Evolutionary conservation across 495 filamentous ascomycete genomes (phyloP), one percentile per base, ranked within the genome.

Genomic region (Apiosordaria backusii): DNA sequence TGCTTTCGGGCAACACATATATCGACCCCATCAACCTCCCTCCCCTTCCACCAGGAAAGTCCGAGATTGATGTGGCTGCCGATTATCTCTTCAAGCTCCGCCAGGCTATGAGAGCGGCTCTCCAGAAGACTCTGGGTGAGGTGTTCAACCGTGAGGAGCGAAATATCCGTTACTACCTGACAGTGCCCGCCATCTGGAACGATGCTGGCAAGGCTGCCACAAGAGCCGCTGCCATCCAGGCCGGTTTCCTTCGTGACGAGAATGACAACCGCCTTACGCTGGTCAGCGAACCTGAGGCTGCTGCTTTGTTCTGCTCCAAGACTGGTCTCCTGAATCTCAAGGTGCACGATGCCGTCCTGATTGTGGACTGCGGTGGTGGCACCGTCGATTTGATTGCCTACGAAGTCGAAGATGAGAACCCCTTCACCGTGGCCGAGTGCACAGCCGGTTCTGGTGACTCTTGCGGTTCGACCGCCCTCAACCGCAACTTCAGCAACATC

Each of bases 21-120:
- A 91, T 91, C 70, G 88, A 91, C 70, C 88, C 88, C 61, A 91
- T 91, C 77, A 91, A 91, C 82, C 82, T 91, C 63, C 88, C 88
- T 16, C 88, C 88, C 40, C 85, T 91, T 59, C 88, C 88, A 19
- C 88, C 88, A 19, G 88, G 88, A 78, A 91, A 90, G 80, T 90
- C 88, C 16, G 88, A 90, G 74, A 89, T 91, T 75, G 88, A 91
- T 75, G 88, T 91, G 40, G 88, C 88, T 18, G 88, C 88, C 66
- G 88, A 91, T 76, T 91, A 91, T 74, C 85, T 91, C 16, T 90
- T 90, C 81, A 89, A 90, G 76, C 82, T 91, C 24, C 86, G 88
- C 70, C 88, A 89, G 75, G 88, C 88, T 7, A 91, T 90, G 88
- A 81, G 88, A 52, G 86, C 87, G 60, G 86, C 88, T 65, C 79